Conservation (phyloP, 139 green algal species). For the Chloropicon primus region DNA sequence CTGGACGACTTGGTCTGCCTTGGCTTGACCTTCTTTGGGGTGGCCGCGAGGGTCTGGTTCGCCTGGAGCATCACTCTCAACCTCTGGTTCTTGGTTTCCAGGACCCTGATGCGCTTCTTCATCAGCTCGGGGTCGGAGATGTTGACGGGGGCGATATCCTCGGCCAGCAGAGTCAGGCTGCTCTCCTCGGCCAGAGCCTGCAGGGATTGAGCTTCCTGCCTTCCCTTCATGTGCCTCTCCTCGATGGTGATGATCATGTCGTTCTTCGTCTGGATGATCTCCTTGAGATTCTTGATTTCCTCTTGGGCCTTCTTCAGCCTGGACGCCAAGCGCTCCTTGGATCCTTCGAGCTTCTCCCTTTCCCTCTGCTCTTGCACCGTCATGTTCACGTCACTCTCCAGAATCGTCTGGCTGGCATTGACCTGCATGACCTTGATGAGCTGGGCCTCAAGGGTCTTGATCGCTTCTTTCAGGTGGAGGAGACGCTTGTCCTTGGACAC, state of each 20-base stretch:
- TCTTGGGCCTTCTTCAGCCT: background rate
- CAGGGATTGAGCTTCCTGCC: background rate
- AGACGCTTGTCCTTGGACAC: constrained; percentile 32
- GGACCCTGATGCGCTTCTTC: constrained; percentile 27
- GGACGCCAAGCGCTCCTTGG: background rate
- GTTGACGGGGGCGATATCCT: background rate
- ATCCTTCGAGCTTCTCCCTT: background rate
- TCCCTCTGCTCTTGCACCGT: constrained; percentile 11
- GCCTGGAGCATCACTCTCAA: constrained; percentile 17
- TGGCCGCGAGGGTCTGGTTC: constrained; percentile 4
- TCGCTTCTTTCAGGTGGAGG: constrained; percentile 28
- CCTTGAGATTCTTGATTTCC: background rate
- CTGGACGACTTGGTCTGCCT: background rate
- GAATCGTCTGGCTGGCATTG: constrained; percentile 21
- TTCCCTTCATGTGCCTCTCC: background rate
- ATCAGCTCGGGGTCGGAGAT: constrained; percentile 23
- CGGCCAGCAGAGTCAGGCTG: background rate
- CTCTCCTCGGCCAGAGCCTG: background rate
- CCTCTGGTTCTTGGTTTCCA: constrained; percentile 31
- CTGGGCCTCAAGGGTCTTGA: constrained; percentile 48
- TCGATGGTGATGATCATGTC: background rate
- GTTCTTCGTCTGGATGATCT: background rate
- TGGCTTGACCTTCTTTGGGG: background rate
- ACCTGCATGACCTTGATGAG: constrained; percentile 37
- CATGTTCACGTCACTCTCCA: constrained; percentile 7